Percentiles rank a stretch among this genome's conserved stretches.
Conservation (phyloP, 2,329 filamentous ascomycete genomes). For the Hymenoscyphus infarciens region DNA sequence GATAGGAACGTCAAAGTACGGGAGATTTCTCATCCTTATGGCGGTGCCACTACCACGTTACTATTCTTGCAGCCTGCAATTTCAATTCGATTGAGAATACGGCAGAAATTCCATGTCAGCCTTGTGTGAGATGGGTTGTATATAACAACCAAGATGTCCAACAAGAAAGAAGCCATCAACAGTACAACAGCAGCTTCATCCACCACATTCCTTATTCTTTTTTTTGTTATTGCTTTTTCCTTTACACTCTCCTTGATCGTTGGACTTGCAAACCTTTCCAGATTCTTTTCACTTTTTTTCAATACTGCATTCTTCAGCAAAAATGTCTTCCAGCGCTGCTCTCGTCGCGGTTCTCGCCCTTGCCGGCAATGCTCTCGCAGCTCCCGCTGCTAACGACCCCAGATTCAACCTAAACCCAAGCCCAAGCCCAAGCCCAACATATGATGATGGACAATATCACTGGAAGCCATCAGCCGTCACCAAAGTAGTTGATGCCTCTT, state of each 20-base stretch:
- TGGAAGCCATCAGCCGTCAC: background rate
- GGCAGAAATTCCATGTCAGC: background rate
- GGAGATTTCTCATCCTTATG: background rate
- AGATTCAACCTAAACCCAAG: background rate
- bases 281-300: background rate
- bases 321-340: background rate
- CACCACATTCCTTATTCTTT: constrained; percentile 1
- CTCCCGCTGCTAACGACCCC: background rate
- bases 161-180: background rate
- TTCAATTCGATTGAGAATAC: background rate
- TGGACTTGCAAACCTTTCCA: background rate
- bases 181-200: constrained; percentile 2
- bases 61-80: constrained; percentile 5
- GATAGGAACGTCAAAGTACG: background rate
- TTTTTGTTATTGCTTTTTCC: background rate
- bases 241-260: background rate
- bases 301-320: background rate
- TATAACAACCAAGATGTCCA: background rate
- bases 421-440: background rate
- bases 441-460: constrained; percentile 1
- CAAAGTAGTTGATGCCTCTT: background rate
- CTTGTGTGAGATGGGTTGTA: background rate
- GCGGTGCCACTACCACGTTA: background rate
- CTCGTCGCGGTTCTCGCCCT: background rate
- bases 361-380: background rate